Base-by-base conservation (phyloP, 2,329 filamentous ascomycete genomes). In the Colletotrichum sp. region DNA sequence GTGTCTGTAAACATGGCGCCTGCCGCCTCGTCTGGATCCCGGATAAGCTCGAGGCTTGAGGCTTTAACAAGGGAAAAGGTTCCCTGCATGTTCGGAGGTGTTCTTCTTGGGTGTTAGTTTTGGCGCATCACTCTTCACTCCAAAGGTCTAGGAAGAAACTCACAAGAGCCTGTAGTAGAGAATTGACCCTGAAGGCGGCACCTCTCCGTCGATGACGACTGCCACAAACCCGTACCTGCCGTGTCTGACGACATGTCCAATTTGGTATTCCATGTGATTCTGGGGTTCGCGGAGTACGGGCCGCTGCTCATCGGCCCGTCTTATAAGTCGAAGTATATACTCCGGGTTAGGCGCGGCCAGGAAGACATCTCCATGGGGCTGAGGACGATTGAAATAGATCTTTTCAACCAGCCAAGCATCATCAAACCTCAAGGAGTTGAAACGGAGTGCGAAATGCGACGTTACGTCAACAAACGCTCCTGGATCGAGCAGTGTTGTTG, bases 171-270 rank as follows among this genome's bases (percentile, higher is more conserved):
- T 65, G 29, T 69, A 77, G 27, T 65, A 74, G 12, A 62, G 61
- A 16, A 52, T 52, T n/a, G 57, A 77, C 34, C 71, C 77, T 49
- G 72, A 52, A 15, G 39, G 30, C n/a, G 64, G 64, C 27, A 66
- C 52, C 82, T 88, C 86, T 66, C 94, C 93, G 96, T 96, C 96
- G 16, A 94, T 95, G 75, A 99, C 94, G 30, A 98, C 90, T 22
- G 94, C 96, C 65, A 93, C 88, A 83, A 96, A 98, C 25, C 90
- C 87, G 82, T 97, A 98, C 62, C 96, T 91, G 77, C 89, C 92
- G 85, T 99, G 97, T 64, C 90, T 90, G 82, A 99, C 98, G 8
- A 98, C 90, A 80, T 98, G 94, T 1, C 97, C 97, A 65, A 98
- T 90, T 67, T 89, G 91, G 83, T 92, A 96, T 76, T 79, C 70